Evolutionary conservation across 768 basidiomycete species (phyloP), one percentile per base, ranked within the genome.

Genomic region (Tylopilus subfusipes): DNA sequence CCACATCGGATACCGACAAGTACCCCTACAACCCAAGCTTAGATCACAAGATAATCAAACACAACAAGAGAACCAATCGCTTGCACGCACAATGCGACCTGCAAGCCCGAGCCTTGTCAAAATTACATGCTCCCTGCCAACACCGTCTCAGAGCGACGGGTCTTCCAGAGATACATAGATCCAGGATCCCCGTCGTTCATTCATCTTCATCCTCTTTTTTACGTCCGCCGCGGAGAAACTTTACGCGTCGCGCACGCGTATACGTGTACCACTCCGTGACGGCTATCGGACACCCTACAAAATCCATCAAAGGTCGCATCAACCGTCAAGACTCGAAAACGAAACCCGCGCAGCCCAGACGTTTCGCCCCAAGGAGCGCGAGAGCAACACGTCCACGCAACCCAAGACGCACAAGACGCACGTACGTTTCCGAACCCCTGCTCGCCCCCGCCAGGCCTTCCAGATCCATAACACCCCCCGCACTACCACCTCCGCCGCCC

Each of bases 361-460:
- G n/a, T n/a, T n/a, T n/a, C n/a, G n/a, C n/a, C n/a, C n/a, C n/a
- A n/a, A n/a, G n/a, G n/a, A n/a, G n/a, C n/a, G n/a, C n/a, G n/a
- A n/a, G n/a, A n/a, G n/a, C n/a, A n/a, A n/a, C n/a, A n/a, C n/a
- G n/a, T 14, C 33, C 33, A 16, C 33, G 33, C 33, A 3, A 19
- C n/a, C n/a, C n/a, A n/a, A n/a, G n/a, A n/a, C n/a, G n/a, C n/a
- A 55, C 18, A 33, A 30, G n/a, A 19, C 25, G 19, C 13, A 30
- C 53, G 16, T 39, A 57, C 55, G 33, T 42, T 31, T 56, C 11
- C 27, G 3, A 18, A 43, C n/a, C 12, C 6, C 42, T 13, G 14
- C 42, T 16, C 16, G 24, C 3, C 24, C 54, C 19, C 65, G 55
- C 18, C 60, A 58, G 5, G 67, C 55, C 0, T 67, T 67, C 22